Conservation (phyloP, 176 grass and related monocot genomes). For the Paspalum notatum region DNA sequence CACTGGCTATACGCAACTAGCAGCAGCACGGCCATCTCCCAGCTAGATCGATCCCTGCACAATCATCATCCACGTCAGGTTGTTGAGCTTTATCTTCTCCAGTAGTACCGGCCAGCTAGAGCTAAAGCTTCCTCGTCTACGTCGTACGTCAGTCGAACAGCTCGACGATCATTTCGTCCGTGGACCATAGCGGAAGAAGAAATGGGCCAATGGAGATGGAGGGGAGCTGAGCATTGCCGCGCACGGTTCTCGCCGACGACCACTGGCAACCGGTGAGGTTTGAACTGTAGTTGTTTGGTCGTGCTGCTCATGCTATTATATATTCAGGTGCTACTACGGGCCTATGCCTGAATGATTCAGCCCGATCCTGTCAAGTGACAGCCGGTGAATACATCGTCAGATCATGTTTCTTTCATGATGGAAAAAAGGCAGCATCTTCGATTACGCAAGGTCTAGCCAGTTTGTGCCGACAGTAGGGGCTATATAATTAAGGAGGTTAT, state of each 20-base stretch:
- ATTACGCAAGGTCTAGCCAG: constrained; percentile 37
- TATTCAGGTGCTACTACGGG: background rate
- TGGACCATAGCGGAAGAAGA: background rate
- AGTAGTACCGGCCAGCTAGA: background rate
- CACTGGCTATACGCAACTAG: background rate
- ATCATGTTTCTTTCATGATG: constrained; percentile 32
- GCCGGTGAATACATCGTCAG: constrained; percentile 36
- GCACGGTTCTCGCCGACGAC: constrained; percentile 33
- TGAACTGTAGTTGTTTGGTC: constrained; percentile 18
- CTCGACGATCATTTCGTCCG: constrained; percentile 7
- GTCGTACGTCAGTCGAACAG: constrained; percentile 13
- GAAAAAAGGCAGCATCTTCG: constrained; percentile 3
- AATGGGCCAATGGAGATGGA: background rate
- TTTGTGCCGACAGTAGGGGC: constrained; percentile 42
- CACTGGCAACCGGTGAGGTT: constrained; percentile 17
- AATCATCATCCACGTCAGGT: constrained; percentile 14
- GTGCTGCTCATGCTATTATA: background rate
- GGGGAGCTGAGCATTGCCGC: constrained; percentile 25
- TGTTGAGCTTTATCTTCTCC: constrained; percentile 6
- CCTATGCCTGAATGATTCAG: constrained; percentile 7
- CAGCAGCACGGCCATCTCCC: background rate
- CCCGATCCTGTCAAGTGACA: constrained; percentile 31
- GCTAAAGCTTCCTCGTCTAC: background rate
- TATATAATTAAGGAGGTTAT: too few relatives aligned
- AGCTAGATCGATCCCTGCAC: background rate